A percentile compares a stretch with the other conserved stretches of the same genome.
phyloP scores from a whole-genome alignment of 2,329 filamentous ascomycete genomes.

The Hypoxylon rubiginosum region DNA sequence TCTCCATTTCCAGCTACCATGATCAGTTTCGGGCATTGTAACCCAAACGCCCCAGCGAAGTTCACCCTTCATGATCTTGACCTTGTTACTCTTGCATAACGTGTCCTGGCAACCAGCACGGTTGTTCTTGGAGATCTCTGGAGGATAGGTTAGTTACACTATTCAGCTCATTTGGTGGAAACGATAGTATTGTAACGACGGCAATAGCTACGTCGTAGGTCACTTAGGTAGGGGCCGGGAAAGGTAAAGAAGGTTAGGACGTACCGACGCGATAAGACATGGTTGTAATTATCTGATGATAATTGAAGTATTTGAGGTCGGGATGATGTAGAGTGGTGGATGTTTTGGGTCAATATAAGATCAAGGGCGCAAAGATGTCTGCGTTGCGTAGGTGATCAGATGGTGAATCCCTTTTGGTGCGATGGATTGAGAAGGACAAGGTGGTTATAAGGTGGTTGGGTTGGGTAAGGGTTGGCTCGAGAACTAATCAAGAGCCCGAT shows the following conservation, averaged over 20 bases:
- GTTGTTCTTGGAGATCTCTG: constrained; percentile 78
- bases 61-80: constrained; percentile 84
- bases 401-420: constrained; percentile 1
- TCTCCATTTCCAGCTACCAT: constrained; percentile 80
- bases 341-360: constrained; percentile 6
- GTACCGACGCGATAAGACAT: constrained; percentile 66
- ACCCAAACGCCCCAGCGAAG: constrained; percentile 83
- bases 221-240: not conserved
- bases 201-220: constrained; percentile 6
- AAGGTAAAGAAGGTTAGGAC: constrained; percentile 40
- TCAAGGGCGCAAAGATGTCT: constrained; percentile 5
- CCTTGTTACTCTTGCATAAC: constrained; percentile 76
- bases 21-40: constrained; percentile 64
- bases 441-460: constrained; percentile 1
- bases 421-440: constrained; percentile 4
- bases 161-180: constrained; percentile 23
- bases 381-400: constrained; percentile 9
- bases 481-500: not conserved
- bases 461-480: constrained; percentile 1
- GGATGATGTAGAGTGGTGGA: constrained; percentile 1
- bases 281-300: constrained; percentile 31
- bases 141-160: constrained; percentile 35
- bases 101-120: constrained; percentile 81
- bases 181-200: constrained; percentile 21
- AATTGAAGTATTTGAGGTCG: too few species aligned